Evolutionary conservation across 1,284 basidiomycete genomes (phyloP), one percentile per base, ranked within the genome.

Genomic region (Fomitopsis betulina): DNA sequence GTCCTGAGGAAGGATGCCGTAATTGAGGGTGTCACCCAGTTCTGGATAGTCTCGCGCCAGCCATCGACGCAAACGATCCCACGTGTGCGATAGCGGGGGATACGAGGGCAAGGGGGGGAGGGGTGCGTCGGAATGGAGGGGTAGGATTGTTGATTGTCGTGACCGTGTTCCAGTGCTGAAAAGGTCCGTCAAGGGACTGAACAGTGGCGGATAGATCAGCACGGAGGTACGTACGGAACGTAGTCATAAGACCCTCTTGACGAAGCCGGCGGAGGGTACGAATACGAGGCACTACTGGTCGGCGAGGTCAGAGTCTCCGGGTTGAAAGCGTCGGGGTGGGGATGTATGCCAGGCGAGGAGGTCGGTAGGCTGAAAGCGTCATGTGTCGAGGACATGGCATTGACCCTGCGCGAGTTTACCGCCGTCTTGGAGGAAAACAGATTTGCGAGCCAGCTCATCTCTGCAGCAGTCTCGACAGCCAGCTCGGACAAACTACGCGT

Each of bases 21-120:
- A 89, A 72, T 95, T 95, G 64, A 96, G 86, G 21, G 93, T 94
- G 70, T 96, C 93, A 43, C 90, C 89, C 19, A 96, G 83, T 68
- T 96, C 93, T 42, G 93, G 93, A 73, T 94, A 95, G 73, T 94
- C 86, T 60, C 85, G 82, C 59, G 74, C 77, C 27, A 96, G 85
- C 82, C 91, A 93, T 23, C 76, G 72, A 59, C 86, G 86, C 53
- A 96, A 79, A 33, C 93, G 86, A 63, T 82, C 79, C 89, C 93
- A 95, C 0, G 93, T 93, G 56, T 81, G 80, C 23, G 81, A 74
- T 23, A 95, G 76, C 25, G 92, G 86, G 3, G 93, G 91, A 70
- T 92, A 93, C 35, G 76, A 68, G 1, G 78, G 73, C 76, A 82
- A 58, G 72, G 74, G 63, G 68, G 73, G 69, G 79, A 78, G 63